Evolutionary conservation across 305 asterid species (phyloP).

Genomic region (Nicotiana rustica): DNA sequence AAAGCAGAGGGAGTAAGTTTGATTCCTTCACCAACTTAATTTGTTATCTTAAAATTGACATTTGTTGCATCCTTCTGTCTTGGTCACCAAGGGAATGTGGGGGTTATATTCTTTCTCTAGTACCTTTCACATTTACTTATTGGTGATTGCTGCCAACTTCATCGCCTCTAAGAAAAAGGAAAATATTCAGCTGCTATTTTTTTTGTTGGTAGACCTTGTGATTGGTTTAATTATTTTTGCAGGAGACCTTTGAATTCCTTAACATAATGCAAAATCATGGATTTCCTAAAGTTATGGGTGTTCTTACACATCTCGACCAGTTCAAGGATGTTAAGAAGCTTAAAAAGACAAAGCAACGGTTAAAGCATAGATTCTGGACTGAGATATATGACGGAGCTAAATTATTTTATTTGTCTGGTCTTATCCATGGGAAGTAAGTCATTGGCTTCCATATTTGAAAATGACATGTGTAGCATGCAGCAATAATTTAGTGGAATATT

Average conservation of each 20-base stretch:
- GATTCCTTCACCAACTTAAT: slow-evolving; percentile 15
- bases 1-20: slow-evolving; percentile 17
- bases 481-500: neutral
- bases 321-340: slow-evolving; percentile 97
- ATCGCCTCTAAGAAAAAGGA: neutral
- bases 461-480: neutral
- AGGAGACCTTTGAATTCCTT: slow-evolving; percentile 98
- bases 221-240: slow-evolving; percentile 40
- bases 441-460: neutral
- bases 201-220: slow-evolving; percentile 26
- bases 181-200: neutral
- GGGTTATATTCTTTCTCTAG: neutral
- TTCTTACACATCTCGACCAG: slow-evolving; percentile 95
- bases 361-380: slow-evolving; percentile 99
- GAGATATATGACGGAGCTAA: slow-evolving; percentile 98
- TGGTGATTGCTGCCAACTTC: slow-evolving; percentile 16
- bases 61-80: slow-evolving; percentile 18
- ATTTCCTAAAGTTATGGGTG: slow-evolving; percentile 98
- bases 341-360: slow-evolving; percentile 89
- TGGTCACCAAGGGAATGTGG: neutral
- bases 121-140: slow-evolving; percentile 11
- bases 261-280: slow-evolving; percentile 98
- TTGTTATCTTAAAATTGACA: slow-evolving; percentile 14
- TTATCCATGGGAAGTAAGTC: slow-evolving; percentile 93
- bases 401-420: slow-evolving; percentile 94